phyloP scores from a whole-genome alignment of 2,329 filamentous ascomycete genomes.

The Neofusicoccum parvum region DNA sequence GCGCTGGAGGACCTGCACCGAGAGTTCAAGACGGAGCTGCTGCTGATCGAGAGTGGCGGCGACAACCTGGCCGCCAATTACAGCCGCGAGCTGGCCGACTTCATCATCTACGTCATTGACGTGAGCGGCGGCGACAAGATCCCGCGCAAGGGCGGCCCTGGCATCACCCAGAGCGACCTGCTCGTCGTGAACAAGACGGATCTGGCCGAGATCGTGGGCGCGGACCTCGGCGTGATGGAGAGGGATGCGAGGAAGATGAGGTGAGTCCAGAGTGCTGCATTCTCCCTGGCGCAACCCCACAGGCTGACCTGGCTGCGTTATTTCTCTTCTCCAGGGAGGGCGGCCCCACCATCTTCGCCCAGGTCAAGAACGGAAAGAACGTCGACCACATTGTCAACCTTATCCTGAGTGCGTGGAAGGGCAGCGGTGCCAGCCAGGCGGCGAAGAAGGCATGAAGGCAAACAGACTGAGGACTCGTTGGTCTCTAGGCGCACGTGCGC shows the following conservation, averaged over 20 bases:
- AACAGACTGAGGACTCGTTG: neutral
- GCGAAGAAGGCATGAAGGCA: conserved; percentile 21
- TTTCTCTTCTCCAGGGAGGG: conserved; percentile 64
- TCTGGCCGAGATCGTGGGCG: conserved; percentile 84
- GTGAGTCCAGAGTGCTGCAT: conserved; percentile 24
- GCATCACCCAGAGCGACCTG: conserved; percentile 94
- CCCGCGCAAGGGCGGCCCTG: conserved; percentile 90
- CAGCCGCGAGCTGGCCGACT: conserved; percentile 90
- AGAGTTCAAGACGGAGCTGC: conserved; percentile 76
- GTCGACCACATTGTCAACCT: conserved; percentile 85
- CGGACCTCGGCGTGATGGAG: conserved; percentile 92
- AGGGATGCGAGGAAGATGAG: conserved; percentile 86
- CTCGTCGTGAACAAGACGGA: conserved; percentile 98
- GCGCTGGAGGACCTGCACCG: conserved; percentile 87
- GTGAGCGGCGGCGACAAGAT: conserved; percentile 97
- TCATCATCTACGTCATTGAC: conserved; percentile 98
- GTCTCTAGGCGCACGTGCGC: neutral
- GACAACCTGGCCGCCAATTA: conserved; percentile 99
- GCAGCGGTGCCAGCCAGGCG: conserved; percentile 68
- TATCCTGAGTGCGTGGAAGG: conserved; percentile 90
- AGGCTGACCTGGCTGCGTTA: neutral
- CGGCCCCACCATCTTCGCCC: conserved; percentile 91
- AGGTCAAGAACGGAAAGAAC: conserved; percentile 90
- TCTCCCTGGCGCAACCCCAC: neutral
- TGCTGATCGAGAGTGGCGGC: conserved; percentile 93